Evolutionary conservation across 2,329 filamentous ascomycete species (phyloP), one percentile per base, ranked within the genome.

Genomic region (Fusarium duplospermum): DNA sequence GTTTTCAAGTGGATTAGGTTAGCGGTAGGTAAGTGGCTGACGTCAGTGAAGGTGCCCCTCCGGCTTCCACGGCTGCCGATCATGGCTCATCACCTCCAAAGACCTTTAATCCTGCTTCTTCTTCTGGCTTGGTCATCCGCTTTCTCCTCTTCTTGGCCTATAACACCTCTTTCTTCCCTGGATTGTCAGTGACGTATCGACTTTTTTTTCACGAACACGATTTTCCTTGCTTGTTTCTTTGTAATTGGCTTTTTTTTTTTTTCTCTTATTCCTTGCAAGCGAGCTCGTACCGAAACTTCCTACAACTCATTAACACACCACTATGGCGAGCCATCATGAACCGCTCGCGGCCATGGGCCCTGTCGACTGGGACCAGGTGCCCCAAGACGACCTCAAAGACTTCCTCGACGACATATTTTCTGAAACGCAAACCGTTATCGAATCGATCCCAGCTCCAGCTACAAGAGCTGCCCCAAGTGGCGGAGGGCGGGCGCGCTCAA

Each of bases 381-480:
- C 83, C 71, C 80, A 83, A 27, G 83, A 89, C 56, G 83, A 87
- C 67, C 86, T 92, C 45, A 83, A 86, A 22, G 77, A 84, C 9
- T 91, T 91, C 79, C 82, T 93, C 47, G 78, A 84, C 66, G 83
- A 87, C 47, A 89, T 93, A 68, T 93, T 96, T 80, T 84, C 84
- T 31, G 88, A 93, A 69, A 90, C 91, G 22, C 92, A 94, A 77
- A 85, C 92, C 20, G 89, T 97, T 65, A 86, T 93, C 76, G 93
- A 95, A 78, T 96, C 94, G 7, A 89, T 97, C 2, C 94, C 94
- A 4, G 80, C 80, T 10, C 76, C 82, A 13, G 70, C 78, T 4
- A 64, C 73, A 18, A 71, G 70, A n/a, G 45, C 72, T 62, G 83
- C 87, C 4, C 82, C 87, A 9, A 69, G 83, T 82, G 80, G 85